These are phyloP conservation scores for Otatea glauca DNA, from an alignment of 176 grass and related monocot species.

Conservation along the genomic window DNA sequence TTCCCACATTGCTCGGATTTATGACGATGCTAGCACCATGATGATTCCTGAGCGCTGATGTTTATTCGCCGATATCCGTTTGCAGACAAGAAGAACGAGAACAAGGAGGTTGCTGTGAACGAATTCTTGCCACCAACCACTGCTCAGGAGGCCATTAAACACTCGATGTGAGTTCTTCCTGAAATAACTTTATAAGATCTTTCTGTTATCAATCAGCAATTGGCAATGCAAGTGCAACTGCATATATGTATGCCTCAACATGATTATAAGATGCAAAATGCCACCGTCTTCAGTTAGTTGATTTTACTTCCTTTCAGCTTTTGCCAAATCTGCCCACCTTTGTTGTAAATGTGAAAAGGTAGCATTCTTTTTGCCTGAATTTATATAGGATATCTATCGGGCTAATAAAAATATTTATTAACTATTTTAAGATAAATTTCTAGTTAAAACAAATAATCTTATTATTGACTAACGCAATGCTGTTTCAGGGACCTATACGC, in stretches of 20 bases:
- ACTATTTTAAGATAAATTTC: neutral
- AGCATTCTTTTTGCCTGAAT: conserved; percentile 11
- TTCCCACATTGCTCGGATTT: neutral
- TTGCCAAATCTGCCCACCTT: neutral
- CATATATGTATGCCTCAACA: neutral
- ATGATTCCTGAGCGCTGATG: neutral
- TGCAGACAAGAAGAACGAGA: conserved; percentile 63
- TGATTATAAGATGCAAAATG: neutral
- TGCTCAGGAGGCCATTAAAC: conserved; percentile 48
- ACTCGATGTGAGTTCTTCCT: conserved; percentile 55
- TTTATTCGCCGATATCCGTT: neutral
- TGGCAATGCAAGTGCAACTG: neutral
- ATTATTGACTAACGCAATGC: neutral
- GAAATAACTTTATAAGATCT: neutral
- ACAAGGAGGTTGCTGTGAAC: conserved; percentile 60
- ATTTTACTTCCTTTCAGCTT: neutral
- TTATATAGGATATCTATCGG: neutral
- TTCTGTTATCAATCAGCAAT: neutral
- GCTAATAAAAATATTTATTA: neutral
- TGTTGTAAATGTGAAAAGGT: neutral
- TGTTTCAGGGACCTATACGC: conserved; percentile 56
- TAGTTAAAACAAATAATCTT: neutral
- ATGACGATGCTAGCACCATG: neutral
- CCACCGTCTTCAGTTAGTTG: neutral
- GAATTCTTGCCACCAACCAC: conserved; percentile 54